Conservation (phyloP, 208 protist genomes). For the Trypanosoma melophagium region DNA sequence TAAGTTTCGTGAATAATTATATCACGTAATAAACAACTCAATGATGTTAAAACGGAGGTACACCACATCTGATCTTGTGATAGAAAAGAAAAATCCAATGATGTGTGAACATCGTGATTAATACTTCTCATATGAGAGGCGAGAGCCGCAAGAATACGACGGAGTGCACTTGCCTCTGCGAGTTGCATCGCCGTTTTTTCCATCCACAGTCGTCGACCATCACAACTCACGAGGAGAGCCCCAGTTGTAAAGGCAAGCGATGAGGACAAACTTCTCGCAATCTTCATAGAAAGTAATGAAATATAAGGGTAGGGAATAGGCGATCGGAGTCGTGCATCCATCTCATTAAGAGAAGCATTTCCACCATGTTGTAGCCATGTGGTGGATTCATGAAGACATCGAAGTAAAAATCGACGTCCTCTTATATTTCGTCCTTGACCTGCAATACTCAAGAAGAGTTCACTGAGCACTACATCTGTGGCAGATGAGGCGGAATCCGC, state of each 20-base stretch:
- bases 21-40: conserved; percentile 27
- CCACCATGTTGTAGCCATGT: conserved; percentile 9
- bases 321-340: not conserved
- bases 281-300: conserved; percentile 28
- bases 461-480: conserved; percentile 19
- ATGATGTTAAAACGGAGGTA: conserved; percentile 14
- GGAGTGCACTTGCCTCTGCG: conserved; percentile 14
- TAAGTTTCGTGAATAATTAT: conserved; percentile 28
- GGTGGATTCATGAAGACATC: conserved; percentile 30
- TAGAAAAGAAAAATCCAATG: not conserved
- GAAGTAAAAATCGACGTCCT: conserved; percentile 26
- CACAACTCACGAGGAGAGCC: conserved; percentile 7
- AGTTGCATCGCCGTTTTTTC: conserved; percentile 29
- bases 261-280: conserved; percentile 21
- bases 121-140: not conserved
- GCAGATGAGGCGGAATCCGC: not conserved
- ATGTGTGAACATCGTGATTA: not conserved
- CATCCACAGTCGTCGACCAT: conserved; percentile 24
- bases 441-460: conserved; percentile 25
- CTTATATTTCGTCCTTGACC: conserved; percentile 21
- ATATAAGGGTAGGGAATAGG: conserved; percentile 15
- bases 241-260: conserved; percentile 28
- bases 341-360: not conserved
- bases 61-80: conserved; percentile 2
- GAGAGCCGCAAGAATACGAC: conserved; percentile 5